Conservation (phyloP, 768 basidiomycete species). For the Kwoniella dejecticola region DNA sequence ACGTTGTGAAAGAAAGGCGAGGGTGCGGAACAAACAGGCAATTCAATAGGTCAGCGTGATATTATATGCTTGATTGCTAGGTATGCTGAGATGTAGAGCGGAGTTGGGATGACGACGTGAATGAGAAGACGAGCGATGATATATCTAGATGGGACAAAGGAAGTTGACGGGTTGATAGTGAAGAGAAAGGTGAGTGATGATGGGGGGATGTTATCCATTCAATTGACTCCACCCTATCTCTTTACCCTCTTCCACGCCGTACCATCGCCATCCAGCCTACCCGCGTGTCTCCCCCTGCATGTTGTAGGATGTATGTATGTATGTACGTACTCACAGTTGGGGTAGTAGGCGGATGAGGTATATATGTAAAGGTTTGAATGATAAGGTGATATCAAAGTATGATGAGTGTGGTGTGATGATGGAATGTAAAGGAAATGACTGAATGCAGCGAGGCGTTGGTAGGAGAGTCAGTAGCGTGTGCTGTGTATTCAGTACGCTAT, state of each 20-base stretch:
- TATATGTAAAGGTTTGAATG: neutral
- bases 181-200: neutral
- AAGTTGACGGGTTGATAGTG: neutral
- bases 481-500: slow-evolving; percentile 1
- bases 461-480: slow-evolving; percentile 14
- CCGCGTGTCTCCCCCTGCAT: neutral
- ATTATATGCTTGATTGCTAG: neutral
- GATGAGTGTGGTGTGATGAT: slow-evolving; percentile 14
- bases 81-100: slow-evolving; percentile 3
- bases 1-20: neutral
- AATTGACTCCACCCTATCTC: slow-evolving; percentile 25
- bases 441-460: neutral
- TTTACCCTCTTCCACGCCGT: neutral
- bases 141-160: slow-evolving; percentile 7
- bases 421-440: slow-evolving; percentile 25
- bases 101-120: neutral
- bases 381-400: neutral
- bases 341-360: slow-evolving; percentile 5
- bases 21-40: neutral
- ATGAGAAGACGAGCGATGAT: slow-evolving; percentile 9
- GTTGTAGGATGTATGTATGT: neutral
- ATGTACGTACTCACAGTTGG: slow-evolving; percentile 16
- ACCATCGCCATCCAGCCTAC: neutral
- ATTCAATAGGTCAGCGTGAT: slow-evolving; percentile 18
- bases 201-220: neutral